These are phyloP conservation scores for Apophysomyces elegans DNA, from an alignment of 371 early-diverging fungal genomes.

Conservation along the genomic window DNA sequence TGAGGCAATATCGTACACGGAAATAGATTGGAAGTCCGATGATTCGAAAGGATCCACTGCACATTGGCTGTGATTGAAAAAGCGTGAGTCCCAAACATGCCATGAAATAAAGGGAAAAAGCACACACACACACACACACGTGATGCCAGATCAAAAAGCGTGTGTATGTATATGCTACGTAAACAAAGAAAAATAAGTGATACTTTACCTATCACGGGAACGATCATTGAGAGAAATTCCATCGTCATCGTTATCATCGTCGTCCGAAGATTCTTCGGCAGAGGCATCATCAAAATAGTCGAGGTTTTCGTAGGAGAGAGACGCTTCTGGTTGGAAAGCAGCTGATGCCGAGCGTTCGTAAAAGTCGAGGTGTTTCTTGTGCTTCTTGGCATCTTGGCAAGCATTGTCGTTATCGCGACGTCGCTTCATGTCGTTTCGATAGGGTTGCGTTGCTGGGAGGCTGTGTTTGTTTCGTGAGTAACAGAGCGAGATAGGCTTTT, in stretches of 20 bases:
- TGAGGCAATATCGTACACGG: conserved; percentile 16
- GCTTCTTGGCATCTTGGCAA: conserved; percentile 1
- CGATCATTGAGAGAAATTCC: background rate
- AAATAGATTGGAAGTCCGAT: conserved; percentile 21
- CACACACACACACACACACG: conserved; percentile 1
- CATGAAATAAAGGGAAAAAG: background rate
- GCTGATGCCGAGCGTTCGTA: background rate
- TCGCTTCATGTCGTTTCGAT: conserved; percentile 5
- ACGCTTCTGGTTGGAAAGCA: background rate
- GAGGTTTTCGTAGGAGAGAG: conserved; percentile 19
- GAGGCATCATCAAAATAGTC: conserved; percentile 28
- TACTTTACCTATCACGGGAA: background rate
- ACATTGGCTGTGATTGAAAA: conserved; percentile 12
- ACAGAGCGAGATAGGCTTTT: conserved; percentile 1
- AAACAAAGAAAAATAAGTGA: background rate
- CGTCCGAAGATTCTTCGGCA: conserved; percentile 25
- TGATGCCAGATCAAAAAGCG: background rate
- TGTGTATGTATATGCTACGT: background rate
- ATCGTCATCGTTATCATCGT: conserved; percentile 15
- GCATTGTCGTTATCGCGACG: conserved; percentile 4
- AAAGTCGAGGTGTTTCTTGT: background rate
- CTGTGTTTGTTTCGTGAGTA: conserved; percentile 1
- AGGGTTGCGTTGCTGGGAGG: conserved; percentile 1
- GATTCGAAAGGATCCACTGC: conserved; percentile 6
- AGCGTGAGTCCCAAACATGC: conserved; percentile 10